Base-by-base conservation (phyloP, 108 stramenopile genomes). In the Parietichytrium sp. region DNA sequence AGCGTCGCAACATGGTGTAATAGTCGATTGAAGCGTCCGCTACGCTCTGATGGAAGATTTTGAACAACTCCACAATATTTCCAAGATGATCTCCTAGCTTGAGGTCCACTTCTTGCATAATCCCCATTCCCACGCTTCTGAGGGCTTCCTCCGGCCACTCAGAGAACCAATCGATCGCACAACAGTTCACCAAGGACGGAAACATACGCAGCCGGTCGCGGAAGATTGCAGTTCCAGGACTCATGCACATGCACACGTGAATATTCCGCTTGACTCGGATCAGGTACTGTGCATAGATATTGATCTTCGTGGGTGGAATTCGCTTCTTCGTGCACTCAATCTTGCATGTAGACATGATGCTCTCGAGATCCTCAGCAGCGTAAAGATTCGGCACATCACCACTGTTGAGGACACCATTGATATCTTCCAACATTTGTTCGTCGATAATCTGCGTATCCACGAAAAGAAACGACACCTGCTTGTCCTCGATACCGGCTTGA, bases 71-170 rank as follows among this genome's bases (percentile, higher is more conserved):
- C 23, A 91, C 91, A 1, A 88, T 55, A 7, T 29, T 78, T 7
- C 79, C 86, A 47, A 84, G 30, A 31, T 84, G 30, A 29, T 83
- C 85, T 1, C 87, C 87, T 2, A 89, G 54, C 51, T 85, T 86
- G 3, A 84, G 80, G 51, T 86, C 85, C 15, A 47, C 50, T 4
- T 87, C 83, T 29, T 77, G 47, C 51, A 91, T 54, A 81, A 78
- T 54, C 13, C 87, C 83, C 86, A 83, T 78, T 8, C 87, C 91
- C 13, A 91, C 91, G 31, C 83, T 81, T 51, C 87, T 83, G 13
- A 91, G 79, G 1, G 91, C 91, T 54, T 90, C 91, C 7, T 90
- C 91, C 6, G 90, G 91, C 91, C 91, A 91, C 33, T 91, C 88
- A 0, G 87, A 85, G 82, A 91, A 91, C 91, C 91, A 91, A 81